Evolutionary conservation across 257 asterid genomes (phyloP).

Genomic region (Sherardia arvensis): DNA sequence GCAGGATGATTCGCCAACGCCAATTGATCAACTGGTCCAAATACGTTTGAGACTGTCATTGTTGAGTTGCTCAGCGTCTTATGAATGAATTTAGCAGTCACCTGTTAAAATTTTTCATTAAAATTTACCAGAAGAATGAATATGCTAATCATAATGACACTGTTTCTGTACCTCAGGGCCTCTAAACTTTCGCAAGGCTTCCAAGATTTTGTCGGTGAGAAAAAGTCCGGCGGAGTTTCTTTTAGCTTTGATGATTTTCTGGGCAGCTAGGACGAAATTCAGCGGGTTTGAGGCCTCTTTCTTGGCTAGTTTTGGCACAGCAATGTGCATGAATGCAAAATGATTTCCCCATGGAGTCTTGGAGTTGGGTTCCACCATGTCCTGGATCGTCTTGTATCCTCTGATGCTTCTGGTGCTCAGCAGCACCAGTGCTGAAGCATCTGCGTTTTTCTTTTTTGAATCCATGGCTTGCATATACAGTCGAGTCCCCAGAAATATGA

Average conservation of each 20-base stretch:
- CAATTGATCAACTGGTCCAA: constrained; percentile 34
- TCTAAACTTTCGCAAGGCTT: constrained; percentile 30
- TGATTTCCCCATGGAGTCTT: constrained; percentile 68
- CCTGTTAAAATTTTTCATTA: constrained; percentile 15
- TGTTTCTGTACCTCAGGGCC: constrained; percentile 88
- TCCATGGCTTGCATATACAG: constrained; percentile 49
- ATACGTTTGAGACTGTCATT: constrained; percentile 33
- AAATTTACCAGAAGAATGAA: no score
- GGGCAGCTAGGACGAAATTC: constrained; percentile 35
- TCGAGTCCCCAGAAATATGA: constrained; percentile 51
- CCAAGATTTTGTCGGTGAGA: constrained; percentile 56
- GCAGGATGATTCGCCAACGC: constrained; percentile 32
- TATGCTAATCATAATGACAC: no score
- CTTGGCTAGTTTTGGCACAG: constrained; percentile 33
- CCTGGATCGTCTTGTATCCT: constrained; percentile 58
- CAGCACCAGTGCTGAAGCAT: constrained; percentile 58
- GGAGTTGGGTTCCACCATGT: constrained; percentile 50
- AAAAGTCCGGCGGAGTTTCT: constrained; percentile 47
- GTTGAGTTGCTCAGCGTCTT: constrained; percentile 31
- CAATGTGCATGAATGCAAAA: constrained; percentile 66
- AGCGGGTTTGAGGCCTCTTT: constrained; percentile 24
- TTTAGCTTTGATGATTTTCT: constrained; percentile 31
- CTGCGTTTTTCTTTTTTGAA: constrained; percentile 21
- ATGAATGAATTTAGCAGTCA: constrained; percentile 25
- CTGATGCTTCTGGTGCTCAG: constrained; percentile 67